Evolutionary conservation across 331 rosid species (phyloP).

Genomic region (Malus hybrid): DNA sequence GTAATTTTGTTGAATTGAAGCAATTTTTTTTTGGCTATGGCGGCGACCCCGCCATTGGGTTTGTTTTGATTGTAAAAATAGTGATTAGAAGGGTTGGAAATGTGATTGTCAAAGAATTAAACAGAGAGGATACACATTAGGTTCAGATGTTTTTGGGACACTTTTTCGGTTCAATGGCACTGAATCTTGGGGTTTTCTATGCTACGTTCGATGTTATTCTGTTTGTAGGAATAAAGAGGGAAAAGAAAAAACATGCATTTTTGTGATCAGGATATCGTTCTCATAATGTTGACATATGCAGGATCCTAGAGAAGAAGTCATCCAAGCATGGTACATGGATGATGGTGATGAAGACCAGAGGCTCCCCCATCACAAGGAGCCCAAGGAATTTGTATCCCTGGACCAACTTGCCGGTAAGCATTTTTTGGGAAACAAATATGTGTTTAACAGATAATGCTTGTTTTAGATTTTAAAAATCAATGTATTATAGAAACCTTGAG

Average conservation of each 20-base stretch:
- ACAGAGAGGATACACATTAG: no score
- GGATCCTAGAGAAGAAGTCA: constrained; percentile 90
- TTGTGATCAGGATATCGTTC: background rate
- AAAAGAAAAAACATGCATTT: background rate
- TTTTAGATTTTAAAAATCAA: background rate
- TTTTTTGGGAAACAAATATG: background rate
- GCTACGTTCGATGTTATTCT: background rate
- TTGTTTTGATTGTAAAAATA: background rate
- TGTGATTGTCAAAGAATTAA: background rate
- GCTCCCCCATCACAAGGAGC: constrained; percentile 80
- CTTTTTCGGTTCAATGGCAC: background rate
- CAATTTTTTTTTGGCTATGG: background rate
- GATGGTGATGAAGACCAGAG: constrained; percentile 88
- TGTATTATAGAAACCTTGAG: background rate
- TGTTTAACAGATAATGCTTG: background rate
- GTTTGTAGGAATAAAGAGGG: background rate
- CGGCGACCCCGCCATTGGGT: background rate
- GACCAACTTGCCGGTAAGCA: constrained; percentile 66
- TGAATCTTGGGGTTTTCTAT: background rate
- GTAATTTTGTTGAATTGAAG: background rate
- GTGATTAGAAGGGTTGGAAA: background rate
- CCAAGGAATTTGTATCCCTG: constrained; percentile 72
- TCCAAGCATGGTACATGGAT: constrained; percentile 99
- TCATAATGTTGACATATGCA: constrained; percentile 17
- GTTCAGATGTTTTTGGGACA: no score